Percentiles rank a stretch among this genome's conserved stretches.
phyloP scores from a whole-genome alignment of 176 grass and related monocot genomes.

The Hyparrhenia diplandra region DNA sequence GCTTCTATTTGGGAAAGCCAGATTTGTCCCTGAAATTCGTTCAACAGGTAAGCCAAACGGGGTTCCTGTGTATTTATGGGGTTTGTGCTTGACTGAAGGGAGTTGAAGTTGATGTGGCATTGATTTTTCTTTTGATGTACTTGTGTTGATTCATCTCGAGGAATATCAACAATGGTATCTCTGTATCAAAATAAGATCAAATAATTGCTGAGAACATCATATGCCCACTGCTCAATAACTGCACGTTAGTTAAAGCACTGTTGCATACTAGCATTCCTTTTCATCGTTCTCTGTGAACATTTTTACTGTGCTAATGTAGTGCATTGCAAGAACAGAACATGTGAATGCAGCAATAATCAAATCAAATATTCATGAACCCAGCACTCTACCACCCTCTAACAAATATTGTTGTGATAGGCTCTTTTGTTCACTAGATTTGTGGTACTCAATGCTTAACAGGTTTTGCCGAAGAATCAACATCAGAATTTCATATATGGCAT shows the following conservation, averaged over 20 bases:
- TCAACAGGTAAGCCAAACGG: conserved; percentile 33
- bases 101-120: neutral
- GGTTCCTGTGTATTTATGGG: neutral
- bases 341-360: neutral
- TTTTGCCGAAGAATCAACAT: conserved; percentile 58
- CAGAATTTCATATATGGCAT: conserved; percentile 65
- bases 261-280: neutral
- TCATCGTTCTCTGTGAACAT: neutral
- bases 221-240: neutral
- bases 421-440: neutral
- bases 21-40: conserved; percentile 55
- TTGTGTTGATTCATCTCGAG: neutral
- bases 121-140: neutral
- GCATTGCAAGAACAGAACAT: neutral
- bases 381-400: neutral
- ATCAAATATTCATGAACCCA: no score
- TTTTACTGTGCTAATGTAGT: neutral
- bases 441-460: conserved; percentile 22
- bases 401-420: neutral
- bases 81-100: neutral
- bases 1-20: conserved; percentile 55
- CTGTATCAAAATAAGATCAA: neutral
- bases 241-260: neutral
- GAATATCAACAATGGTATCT: neutral
- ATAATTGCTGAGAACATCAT: neutral